Evolutionary conservation across 495 filamentous ascomycete genomes (phyloP).

Genomic region (Penicillium parvum): DNA sequence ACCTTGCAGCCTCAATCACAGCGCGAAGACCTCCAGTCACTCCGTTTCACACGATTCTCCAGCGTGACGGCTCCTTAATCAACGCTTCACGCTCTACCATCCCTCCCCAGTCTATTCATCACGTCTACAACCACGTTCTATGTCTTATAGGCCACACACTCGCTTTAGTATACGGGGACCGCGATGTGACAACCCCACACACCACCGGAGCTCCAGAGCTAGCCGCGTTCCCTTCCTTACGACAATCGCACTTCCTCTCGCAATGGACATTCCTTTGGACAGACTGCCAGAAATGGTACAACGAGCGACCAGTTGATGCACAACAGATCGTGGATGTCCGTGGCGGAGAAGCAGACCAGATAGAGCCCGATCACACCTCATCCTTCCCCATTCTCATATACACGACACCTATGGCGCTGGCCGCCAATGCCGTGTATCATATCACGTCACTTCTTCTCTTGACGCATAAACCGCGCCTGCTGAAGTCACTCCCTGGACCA

Average conservation of each 20-base stretch:
- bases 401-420: slow-evolving; percentile 29
- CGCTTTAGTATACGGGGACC: slow-evolving; percentile 17
- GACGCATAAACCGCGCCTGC: slow-evolving; percentile 21
- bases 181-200: slow-evolving; percentile 10
- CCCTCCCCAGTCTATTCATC: slow-evolving; percentile 7
- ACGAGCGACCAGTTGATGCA: slow-evolving; percentile 20
- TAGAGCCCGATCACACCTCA: slow-evolving; percentile 23
- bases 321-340: slow-evolving; percentile 26
- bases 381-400: slow-evolving; percentile 25
- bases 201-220: slow-evolving; percentile 9
- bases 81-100: neutral
- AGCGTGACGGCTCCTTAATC: slow-evolving; percentile 18
- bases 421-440: slow-evolving; percentile 25
- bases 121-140: slow-evolving; percentile 17
- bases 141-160: slow-evolving; percentile 21
- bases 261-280: slow-evolving; percentile 27
- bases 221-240: slow-evolving; percentile 17
- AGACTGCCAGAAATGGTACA: slow-evolving; percentile 29
- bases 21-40: slow-evolving; percentile 11
- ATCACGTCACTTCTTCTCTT: slow-evolving; percentile 21
- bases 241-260: slow-evolving; percentile 24
- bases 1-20: slow-evolving; percentile 19
- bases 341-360: slow-evolving; percentile 22
- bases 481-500: slow-evolving; percentile 25
- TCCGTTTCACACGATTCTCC: slow-evolving; percentile 20